A percentile compares a stretch with the other conserved stretches of the same genome.
Conservation (phyloP, 2,329 filamentous ascomycete species). For the Nemania abortiva region DNA sequence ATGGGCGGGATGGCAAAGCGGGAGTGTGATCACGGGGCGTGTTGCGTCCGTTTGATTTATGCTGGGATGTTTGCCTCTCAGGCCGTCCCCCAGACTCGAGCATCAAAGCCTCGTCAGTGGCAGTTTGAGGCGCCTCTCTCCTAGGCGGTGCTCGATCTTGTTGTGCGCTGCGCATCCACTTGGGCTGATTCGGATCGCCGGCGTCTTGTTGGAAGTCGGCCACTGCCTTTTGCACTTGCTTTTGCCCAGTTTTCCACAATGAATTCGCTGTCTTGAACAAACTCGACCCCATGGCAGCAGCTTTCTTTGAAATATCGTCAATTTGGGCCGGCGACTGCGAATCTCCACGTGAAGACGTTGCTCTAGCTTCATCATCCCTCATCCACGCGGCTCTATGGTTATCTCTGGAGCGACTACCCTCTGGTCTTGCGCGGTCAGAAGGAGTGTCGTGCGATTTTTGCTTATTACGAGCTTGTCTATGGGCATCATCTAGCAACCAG, state of each 20-base stretch:
- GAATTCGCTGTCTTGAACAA: slow-evolving; percentile 95
- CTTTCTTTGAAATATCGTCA: slow-evolving; percentile 82
- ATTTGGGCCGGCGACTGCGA: slow-evolving; percentile 69
- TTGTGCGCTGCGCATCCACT: slow-evolving; percentile 90
- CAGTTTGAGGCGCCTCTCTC: slow-evolving; percentile 54
- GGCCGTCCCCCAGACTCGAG: slow-evolving; percentile 75
- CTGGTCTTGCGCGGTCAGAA: slow-evolving; percentile 57
- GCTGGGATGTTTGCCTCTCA: slow-evolving; percentile 56
- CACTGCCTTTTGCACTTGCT: slow-evolving; percentile 91
- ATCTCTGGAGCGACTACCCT: slow-evolving; percentile 54
- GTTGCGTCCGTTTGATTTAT: slow-evolving; percentile 45
- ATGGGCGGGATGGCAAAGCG: slow-evolving; percentile 58
- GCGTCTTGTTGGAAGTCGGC: slow-evolving; percentile 82
- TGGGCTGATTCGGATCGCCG: slow-evolving; percentile 84
- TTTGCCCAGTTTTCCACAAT: slow-evolving; percentile 93
- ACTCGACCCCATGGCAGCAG: slow-evolving; percentile 83
- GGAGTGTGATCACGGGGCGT: slow-evolving; percentile 64
- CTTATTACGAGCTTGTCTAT: slow-evolving; percentile 83
- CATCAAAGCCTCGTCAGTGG: slow-evolving; percentile 82
- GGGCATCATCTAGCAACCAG: slow-evolving; percentile 91
- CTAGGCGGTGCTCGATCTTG: slow-evolving; percentile 56
- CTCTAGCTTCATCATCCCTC: slow-evolving; percentile 63
- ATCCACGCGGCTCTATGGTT: slow-evolving; percentile 70
- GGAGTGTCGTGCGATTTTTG: slow-evolving; percentile 64
- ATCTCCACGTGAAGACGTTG: slow-evolving; percentile 63